These are phyloP conservation scores for Puccinia polysora DNA, from an alignment of 1,284 basidiomycete species.

Conservation along the genomic window DNA sequence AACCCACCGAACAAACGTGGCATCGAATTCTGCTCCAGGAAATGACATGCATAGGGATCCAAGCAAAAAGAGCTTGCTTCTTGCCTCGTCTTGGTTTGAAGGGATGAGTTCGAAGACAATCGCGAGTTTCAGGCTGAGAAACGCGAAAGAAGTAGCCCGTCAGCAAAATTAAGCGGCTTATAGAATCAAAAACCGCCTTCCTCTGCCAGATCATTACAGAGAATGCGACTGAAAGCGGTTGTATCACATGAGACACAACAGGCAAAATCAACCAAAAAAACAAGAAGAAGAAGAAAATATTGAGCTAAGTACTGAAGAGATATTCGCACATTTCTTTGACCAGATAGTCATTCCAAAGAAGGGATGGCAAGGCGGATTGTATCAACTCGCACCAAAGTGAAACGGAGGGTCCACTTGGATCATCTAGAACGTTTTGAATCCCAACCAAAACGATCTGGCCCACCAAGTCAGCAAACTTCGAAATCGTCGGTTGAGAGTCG, in stretches of 20 bases:
- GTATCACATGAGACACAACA: no score
- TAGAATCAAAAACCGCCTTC: no score
- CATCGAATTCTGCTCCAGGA: constrained; percentile 21
- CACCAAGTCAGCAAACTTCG: background rate
- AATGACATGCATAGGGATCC: constrained; percentile 18
- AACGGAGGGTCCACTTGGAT: background rate
- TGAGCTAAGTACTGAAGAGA: no score
- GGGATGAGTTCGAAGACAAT: constrained; percentile 6
- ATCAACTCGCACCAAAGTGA: constrained; percentile 16
- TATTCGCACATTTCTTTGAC: constrained; percentile 16
- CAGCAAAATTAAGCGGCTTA: background rate
- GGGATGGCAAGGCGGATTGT: background rate
- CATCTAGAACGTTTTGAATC: background rate
- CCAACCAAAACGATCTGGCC: background rate
- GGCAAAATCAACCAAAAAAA: no score
- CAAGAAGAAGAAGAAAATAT: no score
- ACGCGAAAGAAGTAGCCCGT: background rate
- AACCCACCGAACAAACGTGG: constrained; percentile 5
- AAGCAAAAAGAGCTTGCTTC: constrained; percentile 18
- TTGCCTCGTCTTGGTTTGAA: constrained; percentile 13
- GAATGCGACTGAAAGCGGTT: no score
- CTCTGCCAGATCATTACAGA: no score
- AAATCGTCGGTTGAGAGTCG: background rate
- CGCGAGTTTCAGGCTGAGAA: constrained; percentile 13
- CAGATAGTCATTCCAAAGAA: constrained; percentile 6